Base-by-base conservation (phyloP, 2,329 filamentous ascomycete species). In the Neopestalotiopsis clavispora region DNA sequence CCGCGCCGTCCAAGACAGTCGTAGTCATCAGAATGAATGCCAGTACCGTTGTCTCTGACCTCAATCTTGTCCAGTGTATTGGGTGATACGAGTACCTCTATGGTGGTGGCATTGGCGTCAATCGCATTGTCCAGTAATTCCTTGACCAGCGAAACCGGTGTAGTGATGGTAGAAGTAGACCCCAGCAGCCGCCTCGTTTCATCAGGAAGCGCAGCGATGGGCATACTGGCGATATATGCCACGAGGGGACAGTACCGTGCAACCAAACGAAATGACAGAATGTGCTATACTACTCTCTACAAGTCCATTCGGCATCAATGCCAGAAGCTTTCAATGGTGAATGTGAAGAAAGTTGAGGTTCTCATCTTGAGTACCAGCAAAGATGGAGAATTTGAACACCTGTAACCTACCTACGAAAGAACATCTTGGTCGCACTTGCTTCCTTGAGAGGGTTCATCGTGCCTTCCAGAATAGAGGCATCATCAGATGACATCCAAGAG, bases 121-220 rank as follows among this genome's bases (percentile, higher is more conserved):
- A 95, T 85, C 58, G 92, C 86, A 78, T 95, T 95, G 73, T 95
- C 93, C 40, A 95, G 79, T 4, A 95, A 87, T 78, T 95, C 93
- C 76, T 95, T 95, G 73, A 94, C 86, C 2, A 93, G 80, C 12
- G 87, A 86, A 13, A 84, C 80, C 0, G 92, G 86, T 7, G 88
- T 87, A 4, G 86, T 83, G 64, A 94, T 84, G 60, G 86, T 84
- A 72, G 90, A 84, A 2, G 87, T 84, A 7, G 91, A 89, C 45
- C 89, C 86, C 6, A 95, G 82, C 12, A 88, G 84, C 61, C 85
- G 85, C 28, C 86, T 81, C 14, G 86, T 84, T 3, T 82, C 78
- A 49, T 81, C 74, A 1, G 87, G 80, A 7, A 91, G 81, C 28
- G 82, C 76, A 67, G 78, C 75, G 68, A 91, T 89, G 56, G 83